These are phyloP conservation scores for Zygoascus meyerae DNA, from an alignment of 1,139 yeast species.

Conservation along the genomic window DNA sequence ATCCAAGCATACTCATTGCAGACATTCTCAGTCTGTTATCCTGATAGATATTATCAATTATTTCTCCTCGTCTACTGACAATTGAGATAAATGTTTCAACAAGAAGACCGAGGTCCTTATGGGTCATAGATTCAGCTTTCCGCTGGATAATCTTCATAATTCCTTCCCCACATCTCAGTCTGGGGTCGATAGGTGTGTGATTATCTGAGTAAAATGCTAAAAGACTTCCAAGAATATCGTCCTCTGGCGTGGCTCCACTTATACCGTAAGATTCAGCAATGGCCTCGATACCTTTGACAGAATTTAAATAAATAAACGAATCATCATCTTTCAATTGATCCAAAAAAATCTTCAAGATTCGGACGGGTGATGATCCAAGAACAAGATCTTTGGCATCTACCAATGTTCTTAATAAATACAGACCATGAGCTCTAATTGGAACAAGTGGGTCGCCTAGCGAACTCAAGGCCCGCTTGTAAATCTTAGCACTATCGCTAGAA, in stretches of 20 bases:
- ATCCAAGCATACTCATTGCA: constrained; percentile 73
- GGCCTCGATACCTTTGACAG: constrained; percentile 68
- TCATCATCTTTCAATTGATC: constrained; percentile 69
- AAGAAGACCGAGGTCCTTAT: constrained; percentile 36
- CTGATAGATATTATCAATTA: constrained; percentile 24
- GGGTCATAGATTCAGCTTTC: constrained; percentile 45
- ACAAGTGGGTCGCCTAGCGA: constrained; percentile 71
- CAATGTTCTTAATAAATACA: constrained; percentile 57
- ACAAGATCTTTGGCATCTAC: constrained; percentile 47
- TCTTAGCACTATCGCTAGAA: constrained; percentile 25
- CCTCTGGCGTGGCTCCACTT: constrained; percentile 1
- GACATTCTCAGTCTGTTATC: constrained; percentile 76
- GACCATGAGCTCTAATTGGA: constrained; percentile 84
- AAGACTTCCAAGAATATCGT: constrained; percentile 39
- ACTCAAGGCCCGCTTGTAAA: constrained; percentile 47
- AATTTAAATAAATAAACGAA: constrained; percentile 79
- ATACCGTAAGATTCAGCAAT: constrained; percentile 45
- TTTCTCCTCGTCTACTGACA: constrained; percentile 35
- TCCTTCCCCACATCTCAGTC: constrained; percentile 77
- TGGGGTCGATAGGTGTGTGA: constrained; percentile 48
- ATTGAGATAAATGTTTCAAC: constrained; percentile 37
- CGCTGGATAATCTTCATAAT: constrained; percentile 52
- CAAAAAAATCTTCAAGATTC: constrained; percentile 49
- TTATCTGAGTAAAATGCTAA: constrained; percentile 39
- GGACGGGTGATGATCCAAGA: constrained; percentile 43